A percentile compares a stretch with the other conserved stretches of the same genome.
These are phyloP conservation scores for Penicillium sp. DNA, from an alignment of 2,329 filamentous ascomycete species.

Conservation along the genomic window DNA sequence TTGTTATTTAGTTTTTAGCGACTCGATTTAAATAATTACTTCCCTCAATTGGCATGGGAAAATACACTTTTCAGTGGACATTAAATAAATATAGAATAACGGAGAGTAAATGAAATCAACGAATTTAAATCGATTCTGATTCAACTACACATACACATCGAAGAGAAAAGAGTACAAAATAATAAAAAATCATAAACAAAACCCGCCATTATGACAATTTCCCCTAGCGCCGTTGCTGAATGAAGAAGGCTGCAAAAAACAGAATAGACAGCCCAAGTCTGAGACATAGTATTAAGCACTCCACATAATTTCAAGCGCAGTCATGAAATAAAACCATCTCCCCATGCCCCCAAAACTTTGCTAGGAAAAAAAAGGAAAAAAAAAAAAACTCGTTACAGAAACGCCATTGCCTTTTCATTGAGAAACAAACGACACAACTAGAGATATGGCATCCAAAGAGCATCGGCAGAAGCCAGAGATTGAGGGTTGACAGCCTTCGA, in stretches of 20 bases:
- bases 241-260: neutral
- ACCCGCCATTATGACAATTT: neutral
- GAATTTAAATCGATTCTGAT: neutral
- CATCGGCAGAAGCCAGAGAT: constrained; percentile 82
- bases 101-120: too few relatives aligned
- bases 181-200: constrained; percentile 10
- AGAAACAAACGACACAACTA: constrained; percentile 37
- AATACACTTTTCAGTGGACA: too few relatives aligned
- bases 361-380: neutral
- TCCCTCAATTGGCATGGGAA: neutral
- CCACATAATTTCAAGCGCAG: neutral
- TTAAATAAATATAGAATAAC: too few relatives aligned
- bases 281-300: neutral
- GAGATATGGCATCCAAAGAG: constrained; percentile 96
- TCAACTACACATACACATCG: constrained; percentile 13
- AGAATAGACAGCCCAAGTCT: neutral
- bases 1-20: neutral
- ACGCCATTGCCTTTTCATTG: constrained; percentile 2
- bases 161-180: constrained; percentile 6
- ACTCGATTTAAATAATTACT: neutral
- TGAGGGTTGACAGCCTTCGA: constrained; percentile 89
- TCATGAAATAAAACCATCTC: neutral
- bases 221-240: constrained; percentile 11
- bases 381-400: neutral
- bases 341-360: neutral